Base-by-base conservation (phyloP, 2,329 filamentous ascomycete genomes). In the Cladosporium sp. region DNA sequence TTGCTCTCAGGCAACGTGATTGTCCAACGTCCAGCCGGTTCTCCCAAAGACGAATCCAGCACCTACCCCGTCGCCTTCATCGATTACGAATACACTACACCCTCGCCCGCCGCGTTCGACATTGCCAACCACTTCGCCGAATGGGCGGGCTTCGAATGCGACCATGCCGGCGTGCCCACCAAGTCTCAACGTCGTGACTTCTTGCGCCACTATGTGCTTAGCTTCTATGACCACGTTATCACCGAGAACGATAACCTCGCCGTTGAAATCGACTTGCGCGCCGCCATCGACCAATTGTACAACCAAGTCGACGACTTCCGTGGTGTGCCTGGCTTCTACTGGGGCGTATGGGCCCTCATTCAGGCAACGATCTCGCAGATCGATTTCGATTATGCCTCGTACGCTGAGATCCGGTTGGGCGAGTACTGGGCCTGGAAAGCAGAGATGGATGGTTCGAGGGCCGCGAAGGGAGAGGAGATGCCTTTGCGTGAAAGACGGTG, bases 121-220 rank as follows among this genome's bases (percentile, higher is more conserved):
- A 86, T 99, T 65, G 88, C 93, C 51, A 99, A 99, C 76, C 94
- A 99, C 78, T 96, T 99, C 71, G 91, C 94, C 48, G 94, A 99
- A 76, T 99, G 94, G 93, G 92, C 88, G 60, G 94, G 94, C 58
- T 97, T 97, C 69, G 91, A 96, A 67, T 99, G 94, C 78, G 91
- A 97, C 74, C 92, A 89, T 76, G 84, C 77, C 67, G 87, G 88
- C 64, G 81, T 97, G 57, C 94, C 94, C 4, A 94, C 90, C 1
- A 83, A 82, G 61, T 78, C 85, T 19, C 85, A 93, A 66, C 87
- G 94, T 25, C 83, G 84, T 44, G 84, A 87, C 56, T 99, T 99
- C 74, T 83, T 97, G 59, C 78, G 81, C 62, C 88, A 93, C 70
- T 99, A 99, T 70, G 82, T 96, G 25, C 79, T 80, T 60, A 84